Evolutionary conservation across 805 yeast genomes (phyloP).

Genomic region (Saturnispora saitoi): DNA sequence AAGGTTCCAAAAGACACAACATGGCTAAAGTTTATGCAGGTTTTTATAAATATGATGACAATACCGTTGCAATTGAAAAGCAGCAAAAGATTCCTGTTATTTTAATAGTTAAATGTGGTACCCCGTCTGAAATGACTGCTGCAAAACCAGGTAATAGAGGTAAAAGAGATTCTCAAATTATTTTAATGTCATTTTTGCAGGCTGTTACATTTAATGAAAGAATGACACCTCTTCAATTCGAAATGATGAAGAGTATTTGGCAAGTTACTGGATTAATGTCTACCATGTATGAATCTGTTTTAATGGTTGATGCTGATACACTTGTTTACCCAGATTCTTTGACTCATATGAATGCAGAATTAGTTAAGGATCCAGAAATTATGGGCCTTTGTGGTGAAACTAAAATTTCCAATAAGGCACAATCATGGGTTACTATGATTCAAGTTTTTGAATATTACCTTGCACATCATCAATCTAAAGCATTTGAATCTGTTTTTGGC

Average conservation of each 20-base stretch:
- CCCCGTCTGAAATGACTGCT: conserved; percentile 64
- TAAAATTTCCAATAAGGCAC: conserved; percentile 73
- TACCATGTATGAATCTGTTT: conserved; percentile 66
- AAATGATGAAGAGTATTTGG: conserved; percentile 68
- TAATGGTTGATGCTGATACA: conserved; percentile 96
- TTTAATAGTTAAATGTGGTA: conserved; percentile 79
- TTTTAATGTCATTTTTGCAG: conserved; percentile 84
- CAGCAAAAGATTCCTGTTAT: conserved; percentile 82
- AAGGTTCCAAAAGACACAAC: conserved; percentile 90
- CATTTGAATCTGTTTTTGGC: conserved; percentile 91
- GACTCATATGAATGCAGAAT: conserved; percentile 83
- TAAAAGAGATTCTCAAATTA: conserved; percentile 89
- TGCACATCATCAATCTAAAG: conserved; percentile 90
- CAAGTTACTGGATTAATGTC: conserved; percentile 79
- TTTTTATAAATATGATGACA: conserved; percentile 76
- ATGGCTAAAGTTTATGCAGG: conserved; percentile 97
- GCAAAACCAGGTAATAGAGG: conserved; percentile 91
- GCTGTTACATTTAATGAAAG: conserved; percentile 84
- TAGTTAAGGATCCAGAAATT: conserved; percentile 76
- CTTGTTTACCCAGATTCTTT: conserved; percentile 78
- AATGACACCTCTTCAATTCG: conserved; percentile 86
- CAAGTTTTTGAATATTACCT: conserved; percentile 92
- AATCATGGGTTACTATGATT: conserved; percentile 85
- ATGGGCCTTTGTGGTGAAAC: conserved; percentile 97
- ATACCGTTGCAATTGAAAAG: conserved; percentile 65